Evolutionary conservation across 768 basidiomycete species (phyloP).

Genomic region (Cyclocybe cylindracea): DNA sequence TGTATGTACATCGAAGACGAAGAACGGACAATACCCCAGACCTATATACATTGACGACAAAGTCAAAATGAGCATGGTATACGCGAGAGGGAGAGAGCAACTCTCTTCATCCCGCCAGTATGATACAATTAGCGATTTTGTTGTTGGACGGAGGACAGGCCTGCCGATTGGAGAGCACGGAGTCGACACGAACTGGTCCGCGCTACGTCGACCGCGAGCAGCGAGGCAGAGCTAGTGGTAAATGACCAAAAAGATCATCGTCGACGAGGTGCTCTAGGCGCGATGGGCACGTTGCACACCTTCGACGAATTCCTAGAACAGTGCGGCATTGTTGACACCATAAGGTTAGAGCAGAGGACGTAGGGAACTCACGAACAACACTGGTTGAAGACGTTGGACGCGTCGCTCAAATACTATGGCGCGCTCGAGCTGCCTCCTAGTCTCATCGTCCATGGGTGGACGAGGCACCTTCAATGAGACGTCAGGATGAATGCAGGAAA

Average conservation of each 20-base stretch:
- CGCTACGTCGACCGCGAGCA: neutral
- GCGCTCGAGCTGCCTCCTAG: neutral
- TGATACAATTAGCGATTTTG: too few relatives aligned
- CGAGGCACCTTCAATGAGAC: too few relatives aligned
- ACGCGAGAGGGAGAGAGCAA: too few relatives aligned
- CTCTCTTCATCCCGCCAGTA: too few relatives aligned
- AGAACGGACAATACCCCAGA: too few relatives aligned
- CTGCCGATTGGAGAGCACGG: too few relatives aligned
- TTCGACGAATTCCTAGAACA: constrained; percentile 13
- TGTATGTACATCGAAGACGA: too few relatives aligned
- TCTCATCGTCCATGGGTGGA: too few relatives aligned
- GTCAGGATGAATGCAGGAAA: neutral
- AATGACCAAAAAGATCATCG: neutral
- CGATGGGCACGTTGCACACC: constrained; percentile 8
- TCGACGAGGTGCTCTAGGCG: neutral
- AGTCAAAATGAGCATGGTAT: too few relatives aligned
- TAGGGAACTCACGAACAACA: neutral
- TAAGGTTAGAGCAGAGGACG: neutral
- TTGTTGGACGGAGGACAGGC: too few relatives aligned
- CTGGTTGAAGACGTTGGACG: neutral
- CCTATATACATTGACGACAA: too few relatives aligned
- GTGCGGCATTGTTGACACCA: neutral
- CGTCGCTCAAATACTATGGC: neutral
- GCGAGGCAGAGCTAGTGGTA: neutral
- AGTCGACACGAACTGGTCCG: too few relatives aligned